phyloP scores from a whole-genome alignment of 2,329 filamentous ascomycete species.

The Metarhizium sp. region DNA sequence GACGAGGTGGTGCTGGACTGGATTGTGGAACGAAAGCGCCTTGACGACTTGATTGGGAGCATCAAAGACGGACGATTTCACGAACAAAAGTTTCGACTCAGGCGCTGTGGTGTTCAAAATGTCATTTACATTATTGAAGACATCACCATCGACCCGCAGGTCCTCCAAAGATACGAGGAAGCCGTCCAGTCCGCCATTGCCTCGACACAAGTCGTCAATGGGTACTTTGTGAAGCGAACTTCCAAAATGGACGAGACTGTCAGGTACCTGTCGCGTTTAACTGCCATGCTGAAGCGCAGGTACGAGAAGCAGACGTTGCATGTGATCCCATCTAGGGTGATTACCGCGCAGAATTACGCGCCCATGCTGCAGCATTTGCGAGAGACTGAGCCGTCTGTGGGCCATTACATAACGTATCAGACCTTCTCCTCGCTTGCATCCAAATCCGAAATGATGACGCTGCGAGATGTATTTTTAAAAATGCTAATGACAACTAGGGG shows the following conservation, averaged over 20 bases:
- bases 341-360: constrained; percentile 58
- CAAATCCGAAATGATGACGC: constrained; percentile 65
- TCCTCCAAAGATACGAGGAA: constrained; percentile 51
- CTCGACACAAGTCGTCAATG: constrained; percentile 68
- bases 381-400: constrained; percentile 35
- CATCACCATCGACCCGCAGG: constrained; percentile 48
- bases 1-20: constrained; percentile 69
- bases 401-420: constrained; percentile 57
- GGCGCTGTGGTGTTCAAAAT: constrained; percentile 62
- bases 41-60: constrained; percentile 70
- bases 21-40: constrained; percentile 71
- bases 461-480: constrained; percentile 69
- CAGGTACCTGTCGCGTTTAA: constrained; percentile 65
- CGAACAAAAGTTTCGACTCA: constrained; percentile 75
- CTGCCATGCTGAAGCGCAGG: constrained; percentile 52
- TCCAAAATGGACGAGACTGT: constrained; percentile 70
- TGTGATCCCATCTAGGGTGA: constrained; percentile 55
- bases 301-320: constrained; percentile 51
- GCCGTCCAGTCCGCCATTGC: constrained; percentile 64
- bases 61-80: constrained; percentile 78
- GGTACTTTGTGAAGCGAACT: constrained; percentile 71
- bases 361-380: constrained; percentile 52
- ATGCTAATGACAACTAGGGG: constrained; percentile 78
- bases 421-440: constrained; percentile 64
- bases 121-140: constrained; percentile 75